Evolutionary conservation across 2,329 filamentous ascomycete species (phyloP).

Genomic region (Hypomyces perniciosus): DNA sequence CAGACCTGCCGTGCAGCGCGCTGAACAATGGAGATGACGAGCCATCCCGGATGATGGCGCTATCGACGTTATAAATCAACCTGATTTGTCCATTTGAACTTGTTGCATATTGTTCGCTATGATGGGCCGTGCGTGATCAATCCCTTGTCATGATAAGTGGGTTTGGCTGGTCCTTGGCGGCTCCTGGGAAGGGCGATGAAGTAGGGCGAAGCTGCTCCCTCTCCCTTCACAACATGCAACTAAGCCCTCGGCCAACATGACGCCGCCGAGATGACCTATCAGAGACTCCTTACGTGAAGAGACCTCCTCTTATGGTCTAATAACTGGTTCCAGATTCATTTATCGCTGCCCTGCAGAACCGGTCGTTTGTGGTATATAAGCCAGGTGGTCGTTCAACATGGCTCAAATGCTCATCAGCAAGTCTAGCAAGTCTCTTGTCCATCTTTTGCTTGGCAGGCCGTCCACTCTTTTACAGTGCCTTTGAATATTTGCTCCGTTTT

Average conservation of each 20-base stretch:
- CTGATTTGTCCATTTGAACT: constrained; percentile 2
- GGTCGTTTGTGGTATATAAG: constrained; percentile 7
- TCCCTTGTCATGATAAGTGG: no score
- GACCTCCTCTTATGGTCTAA: constrained; percentile 3
- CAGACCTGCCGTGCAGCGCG: constrained; percentile 17
- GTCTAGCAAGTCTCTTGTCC: not conserved
- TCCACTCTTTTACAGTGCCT: constrained; percentile 5
- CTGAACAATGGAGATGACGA: constrained; percentile 12
- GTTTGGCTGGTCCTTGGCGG: no score
- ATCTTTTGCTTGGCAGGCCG: constrained; percentile 8
- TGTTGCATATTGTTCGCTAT: not conserved
- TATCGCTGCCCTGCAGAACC: constrained; percentile 5
- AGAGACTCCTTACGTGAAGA: constrained; percentile 4
- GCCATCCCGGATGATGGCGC: constrained; percentile 9
- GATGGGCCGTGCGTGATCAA: no score
- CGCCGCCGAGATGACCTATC: not conserved
- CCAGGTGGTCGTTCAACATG: not conserved
- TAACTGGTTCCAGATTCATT: constrained; percentile 8
- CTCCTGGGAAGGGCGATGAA: no score
- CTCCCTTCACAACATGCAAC: no score
- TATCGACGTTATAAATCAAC: constrained; percentile 6
- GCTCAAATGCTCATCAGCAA: not conserved
- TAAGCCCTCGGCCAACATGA: not conserved
- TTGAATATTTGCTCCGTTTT: constrained; percentile 6
- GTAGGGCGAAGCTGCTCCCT: no score